Conservation (phyloP, 2,329 filamentous ascomycete species). For the Akanthomyces uredinophilus region DNA sequence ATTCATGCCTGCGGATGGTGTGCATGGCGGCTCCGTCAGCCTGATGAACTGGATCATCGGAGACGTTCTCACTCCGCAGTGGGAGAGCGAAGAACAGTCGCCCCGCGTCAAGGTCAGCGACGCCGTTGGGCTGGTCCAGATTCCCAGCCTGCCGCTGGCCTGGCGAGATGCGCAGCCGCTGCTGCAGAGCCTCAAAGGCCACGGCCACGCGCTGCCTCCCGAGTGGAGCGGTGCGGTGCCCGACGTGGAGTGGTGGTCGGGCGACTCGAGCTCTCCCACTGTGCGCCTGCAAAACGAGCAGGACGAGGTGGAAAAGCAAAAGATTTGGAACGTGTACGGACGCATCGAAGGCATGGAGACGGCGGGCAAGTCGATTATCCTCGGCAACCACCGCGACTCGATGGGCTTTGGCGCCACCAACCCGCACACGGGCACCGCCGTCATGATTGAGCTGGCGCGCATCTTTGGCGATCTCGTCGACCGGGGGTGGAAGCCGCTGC, state of each 20-base stretch:
- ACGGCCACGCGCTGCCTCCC: slow-evolving; percentile 62
- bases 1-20: slow-evolving; percentile 74
- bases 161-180: slow-evolving; percentile 84
- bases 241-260: slow-evolving; percentile 80
- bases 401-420: slow-evolving; percentile 87
- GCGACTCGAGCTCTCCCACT: slow-evolving; percentile 65
- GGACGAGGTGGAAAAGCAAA: slow-evolving; percentile 74
- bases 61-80: slow-evolving; percentile 88
- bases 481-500: slow-evolving; percentile 81
- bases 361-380: slow-evolving; percentile 73
- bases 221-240: slow-evolving; percentile 76
- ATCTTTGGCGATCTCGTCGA: slow-evolving; percentile 74
- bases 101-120: slow-evolving; percentile 65
- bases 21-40: slow-evolving; percentile 77
- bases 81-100: slow-evolving; percentile 62
- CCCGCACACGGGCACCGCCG: slow-evolving; percentile 80
- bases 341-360: slow-evolving; percentile 81
- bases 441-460: slow-evolving; percentile 83
- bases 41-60: slow-evolving; percentile 79
- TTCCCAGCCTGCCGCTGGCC: slow-evolving; percentile 83
- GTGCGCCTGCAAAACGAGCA: slow-evolving; percentile 83
- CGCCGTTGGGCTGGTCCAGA: slow-evolving; percentile 68
- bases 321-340: slow-evolving; percentile 89
- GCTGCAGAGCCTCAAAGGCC: slow-evolving; percentile 68
- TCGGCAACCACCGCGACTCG: slow-evolving; percentile 90